Evolutionary conservation across 2,329 filamentous ascomycete genomes (phyloP).

Genomic region (Trichophyton equinum): DNA sequence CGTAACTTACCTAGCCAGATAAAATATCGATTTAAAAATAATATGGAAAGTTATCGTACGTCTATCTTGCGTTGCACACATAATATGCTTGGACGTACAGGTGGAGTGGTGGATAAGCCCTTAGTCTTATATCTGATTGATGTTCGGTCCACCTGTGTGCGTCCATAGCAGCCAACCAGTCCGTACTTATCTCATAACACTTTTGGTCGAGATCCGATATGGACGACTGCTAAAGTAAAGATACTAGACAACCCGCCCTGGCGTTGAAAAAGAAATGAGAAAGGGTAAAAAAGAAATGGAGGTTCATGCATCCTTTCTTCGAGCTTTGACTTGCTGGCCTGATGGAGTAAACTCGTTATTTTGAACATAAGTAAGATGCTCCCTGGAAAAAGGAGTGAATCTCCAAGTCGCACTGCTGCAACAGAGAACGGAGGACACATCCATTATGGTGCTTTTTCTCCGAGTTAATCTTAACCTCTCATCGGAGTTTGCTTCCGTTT

Average conservation of each 20-base stretch:
- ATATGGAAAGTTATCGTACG: background rate
- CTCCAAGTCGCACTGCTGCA: background rate
- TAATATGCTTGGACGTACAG: background rate
- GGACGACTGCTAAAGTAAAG: background rate
- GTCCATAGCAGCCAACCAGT: background rate
- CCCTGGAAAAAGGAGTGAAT: background rate
- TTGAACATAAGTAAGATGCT: background rate
- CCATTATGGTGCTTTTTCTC: background rate
- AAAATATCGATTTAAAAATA: background rate
- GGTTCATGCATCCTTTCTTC: background rate
- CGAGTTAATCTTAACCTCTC: background rate
- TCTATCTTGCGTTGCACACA: background rate
- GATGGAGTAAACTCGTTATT: background rate
- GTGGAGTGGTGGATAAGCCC: constrained; percentile 1
- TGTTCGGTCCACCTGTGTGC: background rate
- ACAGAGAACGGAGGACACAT: background rate
- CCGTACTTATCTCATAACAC: background rate
- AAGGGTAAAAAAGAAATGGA: background rate
- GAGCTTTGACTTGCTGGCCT: background rate
- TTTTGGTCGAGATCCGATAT: background rate
- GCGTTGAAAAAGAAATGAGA: background rate
- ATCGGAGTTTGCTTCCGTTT: background rate
- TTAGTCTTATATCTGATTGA: background rate
- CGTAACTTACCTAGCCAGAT: background rate
- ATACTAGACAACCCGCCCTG: background rate